Conservation (phyloP, 129 eudicot genomes). For the Flaveria brownii region DNA sequence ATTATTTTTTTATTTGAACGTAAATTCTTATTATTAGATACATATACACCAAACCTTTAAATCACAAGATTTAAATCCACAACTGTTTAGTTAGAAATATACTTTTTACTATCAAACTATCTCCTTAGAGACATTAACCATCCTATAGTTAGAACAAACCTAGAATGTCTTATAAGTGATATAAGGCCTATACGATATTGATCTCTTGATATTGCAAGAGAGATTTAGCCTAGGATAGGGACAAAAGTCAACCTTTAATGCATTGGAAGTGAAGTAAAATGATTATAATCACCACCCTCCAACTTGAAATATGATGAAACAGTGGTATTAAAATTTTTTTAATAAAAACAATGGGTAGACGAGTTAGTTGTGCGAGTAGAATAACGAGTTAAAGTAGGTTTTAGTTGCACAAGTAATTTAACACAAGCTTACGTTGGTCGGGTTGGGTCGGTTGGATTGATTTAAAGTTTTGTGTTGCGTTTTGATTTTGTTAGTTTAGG, state of each 20-base stretch:
- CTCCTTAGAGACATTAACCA: no score
- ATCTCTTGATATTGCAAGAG: conserved; percentile 22
- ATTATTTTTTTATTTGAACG: no score
- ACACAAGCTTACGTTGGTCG: background rate
- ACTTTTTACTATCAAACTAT: no score
- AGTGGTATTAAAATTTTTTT: background rate
- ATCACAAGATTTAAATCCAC: no score
- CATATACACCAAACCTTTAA: no score
- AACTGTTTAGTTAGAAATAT: no score
- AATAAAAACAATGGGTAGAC: background rate
- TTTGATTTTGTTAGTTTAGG: no score
- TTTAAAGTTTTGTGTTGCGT: background rate
- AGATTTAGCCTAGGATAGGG: conserved; percentile 22
- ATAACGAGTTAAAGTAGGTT: background rate
- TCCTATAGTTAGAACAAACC: background rate
- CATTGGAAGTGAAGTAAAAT: conserved; percentile 25
- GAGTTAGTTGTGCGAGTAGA: background rate
- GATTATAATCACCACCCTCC: conserved; percentile 3
- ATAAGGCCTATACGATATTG: background rate
- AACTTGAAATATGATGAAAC: background rate
- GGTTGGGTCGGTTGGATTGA: background rate
- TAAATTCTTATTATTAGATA: no score
- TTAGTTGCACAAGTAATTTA: background rate
- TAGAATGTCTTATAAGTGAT: background rate
- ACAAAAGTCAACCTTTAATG: conserved; percentile 4